phyloP scores from a whole-genome alignment of 1,139 yeast genomes.

The Debaryomyces udenii region DNA sequence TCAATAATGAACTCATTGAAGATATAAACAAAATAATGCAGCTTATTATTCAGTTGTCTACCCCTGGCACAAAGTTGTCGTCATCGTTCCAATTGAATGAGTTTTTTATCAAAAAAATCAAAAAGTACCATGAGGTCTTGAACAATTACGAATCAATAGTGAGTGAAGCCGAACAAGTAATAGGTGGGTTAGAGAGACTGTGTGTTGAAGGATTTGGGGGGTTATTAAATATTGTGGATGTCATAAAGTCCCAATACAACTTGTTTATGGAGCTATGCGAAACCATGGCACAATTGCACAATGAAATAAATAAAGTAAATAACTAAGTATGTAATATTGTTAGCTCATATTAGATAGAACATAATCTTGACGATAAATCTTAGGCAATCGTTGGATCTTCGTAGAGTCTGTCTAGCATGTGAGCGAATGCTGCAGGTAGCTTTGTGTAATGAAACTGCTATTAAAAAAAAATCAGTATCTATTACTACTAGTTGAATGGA shows the following conservation, averaged over 20 bases:
- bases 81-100: slow-evolving; percentile 54
- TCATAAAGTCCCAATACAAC: slow-evolving; percentile 79
- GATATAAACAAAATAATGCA: slow-evolving; percentile 72
- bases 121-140: slow-evolving; percentile 65
- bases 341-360: not conserved
- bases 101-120: slow-evolving; percentile 56
- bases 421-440: not conserved
- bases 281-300: slow-evolving; percentile 86
- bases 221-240: slow-evolving; percentile 58
- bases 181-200: slow-evolving; percentile 46
- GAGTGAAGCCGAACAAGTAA: slow-evolving; percentile 63
- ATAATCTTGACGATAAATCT: slow-evolving; percentile 5
- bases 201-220: slow-evolving; percentile 54
- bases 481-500: slow-evolving; percentile 1
- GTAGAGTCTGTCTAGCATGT: not conserved
- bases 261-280: slow-evolving; percentile 92
- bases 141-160: slow-evolving; percentile 77
- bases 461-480: slow-evolving; percentile 1
- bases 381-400: not conserved
- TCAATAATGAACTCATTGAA: slow-evolving; percentile 62
- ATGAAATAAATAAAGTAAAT: slow-evolving; percentile 39
- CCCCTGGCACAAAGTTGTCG: slow-evolving; percentile 67
- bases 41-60: slow-evolving; percentile 64
- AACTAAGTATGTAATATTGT: not conserved
- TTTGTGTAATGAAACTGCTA: slow-evolving; percentile 4